These are phyloP conservation scores for Clausena lansium DNA, from an alignment of 345 rosid species.

Conservation along the genomic window DNA sequence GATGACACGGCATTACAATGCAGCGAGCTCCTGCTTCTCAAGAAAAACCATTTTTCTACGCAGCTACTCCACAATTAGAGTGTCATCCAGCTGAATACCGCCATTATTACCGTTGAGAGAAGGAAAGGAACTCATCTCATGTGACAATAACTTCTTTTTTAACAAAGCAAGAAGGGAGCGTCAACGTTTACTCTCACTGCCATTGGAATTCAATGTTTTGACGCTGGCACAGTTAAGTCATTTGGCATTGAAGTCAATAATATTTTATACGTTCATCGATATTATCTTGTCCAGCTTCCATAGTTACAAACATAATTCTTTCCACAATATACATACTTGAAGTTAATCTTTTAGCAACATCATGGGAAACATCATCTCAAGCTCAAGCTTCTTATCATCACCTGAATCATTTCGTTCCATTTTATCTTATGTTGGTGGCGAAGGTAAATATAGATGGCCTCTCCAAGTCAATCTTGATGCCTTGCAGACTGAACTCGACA, in stretches of 20 bases:
- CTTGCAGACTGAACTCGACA: background rate
- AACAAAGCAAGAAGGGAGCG: conserved; percentile 54
- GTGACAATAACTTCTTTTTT: conserved; percentile 45
- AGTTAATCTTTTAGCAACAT: background rate
- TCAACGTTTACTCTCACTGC: background rate
- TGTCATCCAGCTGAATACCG: conserved; percentile 26
- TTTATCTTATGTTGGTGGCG: background rate
- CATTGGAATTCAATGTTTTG: too few relatives aligned
- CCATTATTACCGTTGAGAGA: conserved; percentile 34
- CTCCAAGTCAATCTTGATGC: background rate
- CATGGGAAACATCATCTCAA: too few relatives aligned
- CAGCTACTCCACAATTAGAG: conserved; percentile 33
- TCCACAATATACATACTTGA: too few relatives aligned
- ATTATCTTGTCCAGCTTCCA: too few relatives aligned
- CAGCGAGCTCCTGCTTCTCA: conserved; percentile 50
- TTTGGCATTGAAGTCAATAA: too few relatives aligned
- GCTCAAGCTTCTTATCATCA: background rate
- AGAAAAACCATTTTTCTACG: conserved; percentile 35
- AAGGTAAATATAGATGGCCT: background rate
- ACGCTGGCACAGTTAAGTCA: too few relatives aligned
- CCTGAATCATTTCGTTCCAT: background rate
- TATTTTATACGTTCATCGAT: too few relatives aligned
- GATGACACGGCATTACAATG: conserved; percentile 49
- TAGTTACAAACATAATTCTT: too few relatives aligned
- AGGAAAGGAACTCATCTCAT: conserved; percentile 47